phyloP scores from a whole-genome alignment of 108 stramenopile genomes.

The Skeletonema marinoi region DNA sequence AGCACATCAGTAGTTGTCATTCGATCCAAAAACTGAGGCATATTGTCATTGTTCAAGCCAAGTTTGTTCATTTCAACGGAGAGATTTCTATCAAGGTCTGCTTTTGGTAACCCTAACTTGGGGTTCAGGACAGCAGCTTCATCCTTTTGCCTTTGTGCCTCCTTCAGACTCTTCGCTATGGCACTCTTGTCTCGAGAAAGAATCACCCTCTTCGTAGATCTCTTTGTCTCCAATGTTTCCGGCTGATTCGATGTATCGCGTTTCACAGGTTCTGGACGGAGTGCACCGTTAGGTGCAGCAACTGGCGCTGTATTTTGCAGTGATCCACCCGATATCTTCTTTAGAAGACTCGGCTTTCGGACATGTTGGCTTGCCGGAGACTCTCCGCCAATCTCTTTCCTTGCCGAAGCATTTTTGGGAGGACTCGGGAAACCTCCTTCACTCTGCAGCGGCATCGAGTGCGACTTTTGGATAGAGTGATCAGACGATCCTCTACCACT shows the following conservation, averaged over 20 bases:
- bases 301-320: neutral
- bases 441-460: conserved; percentile 15
- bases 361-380: conserved; percentile 16
- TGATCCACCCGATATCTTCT: conserved; percentile 42
- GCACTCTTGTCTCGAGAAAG: conserved; percentile 75
- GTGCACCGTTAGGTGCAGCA: conserved; percentile 15
- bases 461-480: conserved; percentile 14
- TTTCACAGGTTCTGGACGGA: conserved; percentile 76
- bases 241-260: conserved; percentile 84
- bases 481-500: neutral
- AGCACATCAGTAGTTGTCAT: conserved; percentile 40
- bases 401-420: conserved; percentile 5
- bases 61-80: conserved; percentile 65
- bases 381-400: conserved; percentile 15
- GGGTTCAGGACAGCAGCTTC: conserved; percentile 18
- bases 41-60: conserved; percentile 51
- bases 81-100: conserved; percentile 38
- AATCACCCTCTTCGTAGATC: conserved; percentile 69
- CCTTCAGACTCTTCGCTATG: conserved; percentile 72
- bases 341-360: conserved; percentile 28
- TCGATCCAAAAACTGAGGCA: conserved; percentile 25
- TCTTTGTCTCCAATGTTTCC: conserved; percentile 72
- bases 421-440: conserved; percentile 21
- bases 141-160: conserved; percentile 50
- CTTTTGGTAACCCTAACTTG: conserved; percentile 38